Evolutionary conservation across 805 yeast genomes (phyloP), one percentile per base, ranked within the genome.

Genomic region (Schizosaccharomyces octosporus): DNA sequence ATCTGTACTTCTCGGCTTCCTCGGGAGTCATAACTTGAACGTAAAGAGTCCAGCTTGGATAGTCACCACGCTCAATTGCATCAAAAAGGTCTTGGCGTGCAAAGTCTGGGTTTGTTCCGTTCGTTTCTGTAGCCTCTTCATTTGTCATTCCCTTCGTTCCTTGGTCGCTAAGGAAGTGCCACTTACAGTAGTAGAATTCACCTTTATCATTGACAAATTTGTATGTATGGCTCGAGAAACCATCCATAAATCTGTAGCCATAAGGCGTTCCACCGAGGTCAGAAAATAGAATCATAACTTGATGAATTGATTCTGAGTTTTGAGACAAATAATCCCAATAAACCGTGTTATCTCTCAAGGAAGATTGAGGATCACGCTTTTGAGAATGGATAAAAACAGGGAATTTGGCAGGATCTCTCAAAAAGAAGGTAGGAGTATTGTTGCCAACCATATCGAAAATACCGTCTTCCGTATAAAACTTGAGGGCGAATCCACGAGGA

Each of bases 371-470:
- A 73, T 83, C 78, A 74, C 94, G 79, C 81, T 86, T 85, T 72
- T 87, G 95, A 24, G 95, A 84, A 73, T 87, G 95, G 69, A 86
- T 86, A 69, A 86, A 85, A 69, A 82, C 87, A 59, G 94, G 93
- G 75, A 86, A 87, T 75, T 87, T 85, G 63, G 82, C 76, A 61
- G 90, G 88, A 71, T 87, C 94, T 74, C 95, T 81, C 65, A 86
- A 73, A 74, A 86, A 86, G 73, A 86, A 86, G 62, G 86, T 78
- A 15, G 95, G 95, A 41, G 93, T 85, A 74, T 86, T 85, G 77
- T 85, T 86, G 75, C 82, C 84, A 32, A 85, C 95, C 75, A 84
- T 81, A 73, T 85, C 95, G 72, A 83, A 77, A 75, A 84, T 83
- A 68, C 94, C 93, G 73, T 85, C 86, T 69, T 85, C 85, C 45